phyloP scores from a whole-genome alignment of 257 asterid species.

The Euphrasia confusa region DNA sequence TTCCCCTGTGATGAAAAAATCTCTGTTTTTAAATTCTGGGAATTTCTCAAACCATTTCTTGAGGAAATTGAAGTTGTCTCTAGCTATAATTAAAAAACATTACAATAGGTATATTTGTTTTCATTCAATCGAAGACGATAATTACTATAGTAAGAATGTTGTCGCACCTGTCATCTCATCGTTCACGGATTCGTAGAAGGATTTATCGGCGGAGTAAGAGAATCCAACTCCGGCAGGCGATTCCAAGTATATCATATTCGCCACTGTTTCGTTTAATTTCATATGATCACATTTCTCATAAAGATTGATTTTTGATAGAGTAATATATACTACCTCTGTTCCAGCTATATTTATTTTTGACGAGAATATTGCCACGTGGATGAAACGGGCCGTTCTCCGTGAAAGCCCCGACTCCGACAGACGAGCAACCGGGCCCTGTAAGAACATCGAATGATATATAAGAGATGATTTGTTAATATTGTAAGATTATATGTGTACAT shows the following conservation, averaged over 20 bases:
- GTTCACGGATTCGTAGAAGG: constrained; percentile 39
- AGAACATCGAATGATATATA: not conserved
- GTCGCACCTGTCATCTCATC: constrained; percentile 51
- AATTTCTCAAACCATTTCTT: constrained; percentile 43
- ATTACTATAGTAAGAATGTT: not conserved
- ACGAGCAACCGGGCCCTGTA: constrained; percentile 63
- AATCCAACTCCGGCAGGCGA: constrained; percentile 65
- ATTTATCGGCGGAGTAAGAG: constrained; percentile 44
- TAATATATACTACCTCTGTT: constrained; percentile 32
- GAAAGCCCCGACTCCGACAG: constrained; percentile 60
- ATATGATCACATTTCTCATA: not conserved
- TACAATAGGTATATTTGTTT: not conserved
- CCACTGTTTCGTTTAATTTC: constrained; percentile 25
- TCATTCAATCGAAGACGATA: not conserved
- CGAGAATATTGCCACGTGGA: constrained; percentile 42
- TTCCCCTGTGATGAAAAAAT: constrained; percentile 46
- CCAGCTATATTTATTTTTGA: constrained; percentile 53
- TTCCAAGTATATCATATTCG: constrained; percentile 50
- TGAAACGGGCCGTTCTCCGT: constrained; percentile 54
- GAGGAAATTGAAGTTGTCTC: constrained; percentile 48
- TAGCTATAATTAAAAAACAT: constrained; percentile 30
- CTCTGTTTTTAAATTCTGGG: constrained; percentile 40
- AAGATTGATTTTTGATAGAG: too few species aligned
- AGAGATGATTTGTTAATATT: not conserved
- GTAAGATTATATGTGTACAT: not conserved